These are phyloP conservation scores for Mycosphaerella arachidis DNA, from an alignment of 2,329 filamentous ascomycete genomes.

Conservation along the genomic window DNA sequence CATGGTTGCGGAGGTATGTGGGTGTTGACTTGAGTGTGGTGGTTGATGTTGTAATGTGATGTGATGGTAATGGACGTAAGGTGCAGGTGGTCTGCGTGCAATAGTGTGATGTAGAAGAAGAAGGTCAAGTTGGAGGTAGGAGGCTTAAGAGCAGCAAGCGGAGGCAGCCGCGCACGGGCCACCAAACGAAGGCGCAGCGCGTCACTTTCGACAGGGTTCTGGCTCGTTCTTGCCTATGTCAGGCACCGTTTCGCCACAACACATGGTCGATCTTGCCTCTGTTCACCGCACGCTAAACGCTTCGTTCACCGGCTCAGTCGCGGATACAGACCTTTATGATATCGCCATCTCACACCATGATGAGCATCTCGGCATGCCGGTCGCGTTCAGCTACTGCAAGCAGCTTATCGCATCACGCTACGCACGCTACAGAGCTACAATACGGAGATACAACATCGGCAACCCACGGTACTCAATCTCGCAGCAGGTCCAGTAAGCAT, in stretches of 20 bases:
- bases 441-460: background rate
- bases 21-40: constrained; percentile 12
- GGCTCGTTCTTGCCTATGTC: background rate
- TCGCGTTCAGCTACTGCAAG: background rate
- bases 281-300: background rate
- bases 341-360: background rate
- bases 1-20: constrained; percentile 51
- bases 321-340: background rate
- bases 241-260: background rate
- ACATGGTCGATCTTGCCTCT: background rate
- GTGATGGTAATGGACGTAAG: constrained; percentile 7
- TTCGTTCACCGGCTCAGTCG: background rate
- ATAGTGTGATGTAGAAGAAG: constrained; percentile 4
- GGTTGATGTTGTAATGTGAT: constrained; percentile 5
- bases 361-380: background rate
- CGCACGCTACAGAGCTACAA: background rate
- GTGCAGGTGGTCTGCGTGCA: constrained; percentile 3
- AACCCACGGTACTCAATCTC: background rate
- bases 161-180: background rate
- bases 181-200: background rate
- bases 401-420: background rate
- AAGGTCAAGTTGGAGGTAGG: constrained; percentile 4
- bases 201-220: background rate
- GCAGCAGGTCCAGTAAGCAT: background rate
- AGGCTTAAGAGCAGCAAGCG: constrained; percentile 5